Conservation (phyloP, 2,329 filamentous ascomycete species). For the Penicillium palitans region DNA sequence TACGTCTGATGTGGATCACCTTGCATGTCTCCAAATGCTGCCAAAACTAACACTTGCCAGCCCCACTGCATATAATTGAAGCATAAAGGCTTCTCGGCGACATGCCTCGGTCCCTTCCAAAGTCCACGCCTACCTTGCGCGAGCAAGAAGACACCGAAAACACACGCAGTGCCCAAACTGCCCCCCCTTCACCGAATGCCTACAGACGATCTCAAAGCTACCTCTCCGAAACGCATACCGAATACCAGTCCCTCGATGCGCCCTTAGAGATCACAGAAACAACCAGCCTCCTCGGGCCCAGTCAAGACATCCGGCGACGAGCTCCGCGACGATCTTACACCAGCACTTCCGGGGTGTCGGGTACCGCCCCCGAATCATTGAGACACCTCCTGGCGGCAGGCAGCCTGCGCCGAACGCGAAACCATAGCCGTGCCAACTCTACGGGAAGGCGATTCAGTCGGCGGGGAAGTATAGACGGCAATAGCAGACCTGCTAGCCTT, state of each 20-base stretch:
- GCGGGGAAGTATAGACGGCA: slow-evolving; percentile 59
- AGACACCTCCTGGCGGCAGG: slow-evolving; percentile 37
- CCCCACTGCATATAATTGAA: slow-evolving; percentile 3
- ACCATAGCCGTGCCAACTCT: slow-evolving; percentile 54
- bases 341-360: slow-evolving; percentile 36
- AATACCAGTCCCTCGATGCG: slow-evolving; percentile 34
- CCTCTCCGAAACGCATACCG: slow-evolving; percentile 34
- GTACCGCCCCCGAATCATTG: slow-evolving; percentile 37
- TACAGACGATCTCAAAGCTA: slow-evolving; percentile 34
- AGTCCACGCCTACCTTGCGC: slow-evolving; percentile 20
- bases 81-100: slow-evolving; percentile 10
- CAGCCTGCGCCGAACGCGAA: slow-evolving; percentile 42
- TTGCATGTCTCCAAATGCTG: background rate
- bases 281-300: slow-evolving; percentile 36
- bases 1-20: slow-evolving; percentile 3
- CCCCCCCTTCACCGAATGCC: slow-evolving; percentile 39
- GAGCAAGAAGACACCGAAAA: slow-evolving; percentile 16
- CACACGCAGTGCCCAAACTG: slow-evolving; percentile 28
- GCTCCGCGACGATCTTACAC: slow-evolving; percentile 39
- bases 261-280: slow-evolving; percentile 36
- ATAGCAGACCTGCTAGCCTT: slow-evolving; percentile 32
- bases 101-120: slow-evolving; percentile 38
- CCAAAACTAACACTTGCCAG: slow-evolving; percentile 9
- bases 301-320: slow-evolving; percentile 19
- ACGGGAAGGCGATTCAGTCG: slow-evolving; percentile 50